phyloP scores from a whole-genome alignment of 805 yeast species.

The Maudiozyma serrabonitensis region DNA sequence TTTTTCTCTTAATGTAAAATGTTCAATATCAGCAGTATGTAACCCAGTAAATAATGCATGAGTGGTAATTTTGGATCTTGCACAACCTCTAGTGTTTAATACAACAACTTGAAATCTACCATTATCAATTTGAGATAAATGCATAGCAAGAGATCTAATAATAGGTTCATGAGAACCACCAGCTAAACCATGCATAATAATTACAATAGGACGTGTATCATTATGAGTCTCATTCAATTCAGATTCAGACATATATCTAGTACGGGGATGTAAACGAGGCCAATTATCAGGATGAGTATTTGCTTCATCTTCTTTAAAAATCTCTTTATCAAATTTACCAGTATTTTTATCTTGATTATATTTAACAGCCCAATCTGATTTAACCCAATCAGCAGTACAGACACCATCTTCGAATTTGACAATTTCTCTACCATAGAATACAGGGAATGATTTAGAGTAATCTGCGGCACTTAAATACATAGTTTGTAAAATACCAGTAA shows the following conservation, averaged over 20 bases:
- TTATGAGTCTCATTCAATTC: constrained; percentile 33
- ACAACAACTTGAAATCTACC: constrained; percentile 48
- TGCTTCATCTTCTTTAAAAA: constrained; percentile 26
- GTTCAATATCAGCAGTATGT: constrained; percentile 60
- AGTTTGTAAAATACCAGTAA: constrained; percentile 74
- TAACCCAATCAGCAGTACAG: constrained; percentile 65
- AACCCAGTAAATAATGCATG: constrained; percentile 59
- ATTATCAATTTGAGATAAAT: constrained; percentile 33
- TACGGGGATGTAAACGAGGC: constrained; percentile 60
- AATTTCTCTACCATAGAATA: constrained; percentile 68
- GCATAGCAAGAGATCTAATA: constrained; percentile 44
- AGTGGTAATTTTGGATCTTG: constrained; percentile 60
- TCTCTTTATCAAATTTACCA: constrained; percentile 16
- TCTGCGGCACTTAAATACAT: constrained; percentile 50
- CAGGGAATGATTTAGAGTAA: constrained; percentile 40
- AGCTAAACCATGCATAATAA: constrained; percentile 63
- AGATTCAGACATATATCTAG: constrained; percentile 45
- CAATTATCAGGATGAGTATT: constrained; percentile 41
- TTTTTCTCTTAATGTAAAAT: constrained; percentile 42
- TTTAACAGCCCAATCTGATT: constrained; percentile 19
- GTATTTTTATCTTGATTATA: constrained; percentile 11
- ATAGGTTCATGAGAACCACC: constrained; percentile 77
- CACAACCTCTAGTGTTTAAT: constrained; percentile 67
- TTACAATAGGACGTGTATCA: constrained; percentile 42
- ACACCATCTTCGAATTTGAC: constrained; percentile 59